phyloP scores from a whole-genome alignment of 1,139 yeast genomes.

The Pneumocystis sp. region DNA sequence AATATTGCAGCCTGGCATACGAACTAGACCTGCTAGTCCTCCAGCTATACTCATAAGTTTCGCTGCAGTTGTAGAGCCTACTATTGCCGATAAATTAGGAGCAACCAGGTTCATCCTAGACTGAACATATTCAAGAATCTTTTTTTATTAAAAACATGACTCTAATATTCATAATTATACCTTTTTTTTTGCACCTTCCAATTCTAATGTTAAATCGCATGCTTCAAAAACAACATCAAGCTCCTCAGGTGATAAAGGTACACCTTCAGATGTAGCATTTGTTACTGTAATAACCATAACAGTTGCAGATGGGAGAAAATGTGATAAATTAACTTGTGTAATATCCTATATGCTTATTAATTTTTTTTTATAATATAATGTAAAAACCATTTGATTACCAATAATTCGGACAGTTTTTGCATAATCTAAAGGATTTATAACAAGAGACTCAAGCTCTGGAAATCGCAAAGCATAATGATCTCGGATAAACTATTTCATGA shows the following conservation, averaged over 20 bases:
- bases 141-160: constrained; percentile 2
- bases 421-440: constrained; percentile 52
- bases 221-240: constrained; percentile 31
- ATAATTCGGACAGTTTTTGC: constrained; percentile 39
- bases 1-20: constrained; percentile 69
- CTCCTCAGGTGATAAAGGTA: constrained; percentile 26
- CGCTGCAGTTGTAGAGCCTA: constrained; percentile 63
- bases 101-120: constrained; percentile 45
- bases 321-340: constrained; percentile 6
- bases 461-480: constrained; percentile 46
- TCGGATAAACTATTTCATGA: constrained; percentile 28
- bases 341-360: neutral
- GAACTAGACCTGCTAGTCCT: constrained; percentile 52
- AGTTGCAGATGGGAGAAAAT: constrained; percentile 38
- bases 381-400: constrained; percentile 30
- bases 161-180: neutral
- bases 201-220: constrained; percentile 34
- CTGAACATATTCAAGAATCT: constrained; percentile 43
- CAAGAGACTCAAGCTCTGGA: constrained; percentile 53
- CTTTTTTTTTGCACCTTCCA: constrained; percentile 30
- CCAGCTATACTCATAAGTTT: constrained; percentile 59
- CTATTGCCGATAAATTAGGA: constrained; percentile 61
- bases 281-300: constrained; percentile 63
- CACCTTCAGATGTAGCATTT: constrained; percentile 34
- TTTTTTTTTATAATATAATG: neutral